Base-by-base conservation (phyloP, 1,284 basidiomycete species). In the Cutaneotrichosporon cyanovorans region DNA sequence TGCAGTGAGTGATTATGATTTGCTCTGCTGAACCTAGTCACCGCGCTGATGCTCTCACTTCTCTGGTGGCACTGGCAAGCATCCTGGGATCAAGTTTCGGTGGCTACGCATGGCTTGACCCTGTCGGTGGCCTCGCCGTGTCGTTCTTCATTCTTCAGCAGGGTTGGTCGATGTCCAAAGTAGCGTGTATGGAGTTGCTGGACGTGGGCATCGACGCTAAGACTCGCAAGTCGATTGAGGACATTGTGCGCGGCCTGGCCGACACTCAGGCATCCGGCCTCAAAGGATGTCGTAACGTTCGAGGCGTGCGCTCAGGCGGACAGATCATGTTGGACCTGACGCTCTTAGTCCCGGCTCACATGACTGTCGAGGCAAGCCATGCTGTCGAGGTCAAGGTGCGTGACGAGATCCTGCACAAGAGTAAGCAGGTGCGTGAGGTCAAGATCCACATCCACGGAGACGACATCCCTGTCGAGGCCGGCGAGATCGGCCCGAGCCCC, bases 11-110 rank as follows among this genome's bases (percentile, higher is more conserved):
- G 14, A 2, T n/a, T 10, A 2, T 2, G 34, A 6, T 15, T 18
- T 5, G 14, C 12, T 12, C 32, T 42, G 19, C 35, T n/a, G n/a
- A 49, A 58, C 5, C 12, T 87, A 98, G 69, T 69, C 95, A 99
- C 70, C 81, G 93, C 23, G 90, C 86, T 51, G 93, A 99, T 68
- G 89, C 88, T 15, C 88, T 90, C 64, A 88, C 88, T 4, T 88
- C 86, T 57, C 61, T 84, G 40, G 88, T 96, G 40, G 88, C 90
- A 16, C 78, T 95, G 42, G 78, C 84, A 33, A 90, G 90, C 15
- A 96, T 96, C 61, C 69, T 91, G 23, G 92, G 91, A 9, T 86
- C 83, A 5, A 77, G 81, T 51, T 81, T 85, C 61, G 85, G 90
- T 12, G 78, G 85, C n/a, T 75, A 90, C 54, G 87, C 89, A 22